Conservation (phyloP, 2,329 filamentous ascomycete species). For the Sodiomyces alkalinus region DNA sequence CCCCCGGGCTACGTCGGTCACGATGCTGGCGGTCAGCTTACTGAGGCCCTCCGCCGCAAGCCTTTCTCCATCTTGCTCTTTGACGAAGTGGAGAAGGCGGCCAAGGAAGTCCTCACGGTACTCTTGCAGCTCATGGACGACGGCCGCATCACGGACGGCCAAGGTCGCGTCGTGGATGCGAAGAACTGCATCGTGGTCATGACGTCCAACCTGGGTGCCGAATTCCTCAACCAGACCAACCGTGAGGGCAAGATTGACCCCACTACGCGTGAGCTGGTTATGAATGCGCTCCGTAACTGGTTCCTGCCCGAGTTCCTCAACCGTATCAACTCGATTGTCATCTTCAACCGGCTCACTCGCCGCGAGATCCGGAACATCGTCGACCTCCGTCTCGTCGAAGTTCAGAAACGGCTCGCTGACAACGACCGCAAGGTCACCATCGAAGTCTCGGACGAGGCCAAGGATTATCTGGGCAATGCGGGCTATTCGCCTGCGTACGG, state of each 20-base stretch:
- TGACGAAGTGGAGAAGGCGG: slow-evolving; percentile 96
- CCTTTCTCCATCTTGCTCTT: slow-evolving; percentile 97
- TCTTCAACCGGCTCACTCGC: slow-evolving; percentile 92
- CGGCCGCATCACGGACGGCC: slow-evolving; percentile 93
- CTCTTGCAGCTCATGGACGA: slow-evolving; percentile 99
- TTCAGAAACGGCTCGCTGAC: slow-evolving; percentile 75
- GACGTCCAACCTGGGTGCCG: slow-evolving; percentile 94
- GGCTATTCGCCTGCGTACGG: slow-evolving; percentile 95
- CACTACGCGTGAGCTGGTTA: slow-evolving; percentile 76
- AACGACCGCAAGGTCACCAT: slow-evolving; percentile 83
- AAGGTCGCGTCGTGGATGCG: slow-evolving; percentile 87
- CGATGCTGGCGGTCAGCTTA: slow-evolving; percentile 89
- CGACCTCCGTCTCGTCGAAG: slow-evolving; percentile 72
- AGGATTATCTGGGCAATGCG: slow-evolving; percentile 80
- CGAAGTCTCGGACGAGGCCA: slow-evolving; percentile 67
- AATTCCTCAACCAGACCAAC: slow-evolving; percentile 69
- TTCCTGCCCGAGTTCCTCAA: slow-evolving; percentile 98
- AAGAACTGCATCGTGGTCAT: slow-evolving; percentile 99
- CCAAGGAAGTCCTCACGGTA: slow-evolving; percentile 92
- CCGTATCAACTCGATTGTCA: slow-evolving; percentile 88
- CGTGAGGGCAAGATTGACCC: slow-evolving; percentile 76
- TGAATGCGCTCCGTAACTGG: slow-evolving; percentile 81
- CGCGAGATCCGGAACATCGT: slow-evolving; percentile 90
- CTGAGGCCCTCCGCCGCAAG: slow-evolving; percentile 80
- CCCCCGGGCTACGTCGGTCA: slow-evolving; percentile 95